Evolutionary conservation across 176 grass and related monocot species (phyloP), one percentile per base, ranked within the genome.

Genomic region (Typha latifolia): DNA sequence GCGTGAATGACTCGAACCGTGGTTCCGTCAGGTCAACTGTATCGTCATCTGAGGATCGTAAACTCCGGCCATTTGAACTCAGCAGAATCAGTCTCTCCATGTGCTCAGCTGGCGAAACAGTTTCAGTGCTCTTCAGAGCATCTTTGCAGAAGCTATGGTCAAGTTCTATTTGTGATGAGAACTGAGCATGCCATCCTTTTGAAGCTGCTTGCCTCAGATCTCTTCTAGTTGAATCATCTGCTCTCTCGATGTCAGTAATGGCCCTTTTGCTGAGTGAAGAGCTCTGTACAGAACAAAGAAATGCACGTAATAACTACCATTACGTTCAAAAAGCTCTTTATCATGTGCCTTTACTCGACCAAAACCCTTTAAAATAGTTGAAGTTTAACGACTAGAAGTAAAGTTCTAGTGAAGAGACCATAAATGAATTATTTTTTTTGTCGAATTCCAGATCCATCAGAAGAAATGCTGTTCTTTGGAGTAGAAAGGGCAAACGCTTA

Each of bases 11-110:
- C 53, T 92, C 94, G 43, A 97, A 47, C 63, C 94, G 79, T 3
- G 89, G 94, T 77, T 97, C 85, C 9, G 76, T 90, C 69, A 97
- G 74, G 70, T 97, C 94, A 53, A 97, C 89, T 13, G 56, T 70
- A 82, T 80, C 85, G 14, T 84, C 84, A 18, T 87, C 81, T 5
- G 80, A 72, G n/a, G 69, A 81, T 19, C 68, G 82, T 72, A 80
- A 73, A 63, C 59, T 75, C 34, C 69, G 66, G 0, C 51, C 62
- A 65, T 65, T 65, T 4, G 80, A 72, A 71, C 69, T 85, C 73
- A 84, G 66, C 51, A 80, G 68, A 19, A 76, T 73, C 48, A 26
- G 64, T 48, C 79, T 77, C 43, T 86, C 66, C 47, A 69, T 57
- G 31, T 82, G 53, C 72, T 82, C 80, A 16, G 83, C 72, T 0